Evolutionary conservation across 2,329 filamentous ascomycete species (phyloP).

Genomic region (Nothopassalora personata): DNA sequence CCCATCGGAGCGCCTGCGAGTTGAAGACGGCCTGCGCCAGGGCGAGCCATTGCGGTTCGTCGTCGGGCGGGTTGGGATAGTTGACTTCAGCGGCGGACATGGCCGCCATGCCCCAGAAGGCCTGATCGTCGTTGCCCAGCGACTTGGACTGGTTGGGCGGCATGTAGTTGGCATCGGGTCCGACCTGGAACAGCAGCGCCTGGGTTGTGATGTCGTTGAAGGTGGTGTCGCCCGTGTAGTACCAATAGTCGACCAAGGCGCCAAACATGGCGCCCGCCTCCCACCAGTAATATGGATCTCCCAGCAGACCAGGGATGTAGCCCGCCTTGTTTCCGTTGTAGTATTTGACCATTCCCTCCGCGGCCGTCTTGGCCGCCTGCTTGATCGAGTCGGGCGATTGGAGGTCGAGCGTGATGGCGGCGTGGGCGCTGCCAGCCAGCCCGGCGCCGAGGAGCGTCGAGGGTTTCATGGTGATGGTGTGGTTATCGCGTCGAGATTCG

Average conservation of each 20-base stretch:
- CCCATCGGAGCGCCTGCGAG: slow-evolving; percentile 37
- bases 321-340: slow-evolving; percentile 51
- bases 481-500: neutral
- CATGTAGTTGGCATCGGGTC: slow-evolving; percentile 54
- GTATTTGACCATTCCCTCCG: slow-evolving; percentile 48
- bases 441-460: slow-evolving; percentile 15
- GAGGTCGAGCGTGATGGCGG: slow-evolving; percentile 23
- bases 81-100: slow-evolving; percentile 53
- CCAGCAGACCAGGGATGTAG: slow-evolving; percentile 51
- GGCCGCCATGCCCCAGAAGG: slow-evolving; percentile 54
- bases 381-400: slow-evolving; percentile 38
- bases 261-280: slow-evolving; percentile 61
- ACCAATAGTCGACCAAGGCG: slow-evolving; percentile 65
- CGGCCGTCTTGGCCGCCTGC: slow-evolving; percentile 38
- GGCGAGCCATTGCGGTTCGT: slow-evolving; percentile 42
- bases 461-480: slow-evolving; percentile 14
- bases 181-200: slow-evolving; percentile 57
- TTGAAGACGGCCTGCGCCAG: slow-evolving; percentile 42
- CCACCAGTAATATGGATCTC: slow-evolving; percentile 70
- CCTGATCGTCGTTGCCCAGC: slow-evolving; percentile 54
- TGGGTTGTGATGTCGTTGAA: slow-evolving; percentile 58
- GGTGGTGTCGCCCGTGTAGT: slow-evolving; percentile 58
- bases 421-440: slow-evolving; percentile 18
- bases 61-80: slow-evolving; percentile 40
- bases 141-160: slow-evolving; percentile 40